Evolutionary conservation across 2,329 filamentous ascomycete genomes (phyloP).

Genomic region (Hymenoscyphus occultus): DNA sequence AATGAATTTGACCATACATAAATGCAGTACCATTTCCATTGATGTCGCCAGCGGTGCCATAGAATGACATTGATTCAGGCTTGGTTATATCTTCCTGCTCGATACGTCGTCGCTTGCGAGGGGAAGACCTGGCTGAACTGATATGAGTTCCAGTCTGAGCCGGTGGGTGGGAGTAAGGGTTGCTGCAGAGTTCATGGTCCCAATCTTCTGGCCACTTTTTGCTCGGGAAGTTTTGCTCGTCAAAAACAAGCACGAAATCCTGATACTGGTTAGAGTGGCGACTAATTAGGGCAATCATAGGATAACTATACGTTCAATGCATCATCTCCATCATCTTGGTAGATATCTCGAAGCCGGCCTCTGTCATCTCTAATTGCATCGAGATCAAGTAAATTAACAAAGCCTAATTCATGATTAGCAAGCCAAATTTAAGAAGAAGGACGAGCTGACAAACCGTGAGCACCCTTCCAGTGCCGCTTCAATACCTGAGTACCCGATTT

Average conservation of each 20-base stretch:
- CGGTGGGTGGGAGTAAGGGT: slow-evolving; percentile 21
- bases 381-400: slow-evolving; percentile 24
- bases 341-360: slow-evolving; percentile 11
- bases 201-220: slow-evolving; percentile 28
- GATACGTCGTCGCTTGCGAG: slow-evolving; percentile 8
- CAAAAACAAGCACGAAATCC: slow-evolving; percentile 33
- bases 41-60: slow-evolving; percentile 40
- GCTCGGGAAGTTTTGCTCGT: slow-evolving; percentile 20
- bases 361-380: slow-evolving; percentile 21
- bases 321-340: slow-evolving; percentile 21
- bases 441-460: slow-evolving; percentile 39
- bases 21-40: slow-evolving; percentile 23
- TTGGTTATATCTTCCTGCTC: not conserved
- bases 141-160: not conserved
- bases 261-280: slow-evolving; percentile 15
- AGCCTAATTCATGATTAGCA: slow-evolving; percentile 22
- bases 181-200: slow-evolving; percentile 25
- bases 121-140: slow-evolving; percentile 8
- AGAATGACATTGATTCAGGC: slow-evolving; percentile 31
- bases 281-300: not conserved
- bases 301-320: slow-evolving; percentile 26
- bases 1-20: slow-evolving; percentile 47
- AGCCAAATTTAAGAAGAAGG: not conserved
- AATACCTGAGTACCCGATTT: slow-evolving; percentile 38
- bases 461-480: slow-evolving; percentile 48